Evolutionary conservation across 2,329 filamentous ascomycete species (phyloP), one percentile per base, ranked within the genome.

Genomic region (Talaromyces sp.): DNA sequence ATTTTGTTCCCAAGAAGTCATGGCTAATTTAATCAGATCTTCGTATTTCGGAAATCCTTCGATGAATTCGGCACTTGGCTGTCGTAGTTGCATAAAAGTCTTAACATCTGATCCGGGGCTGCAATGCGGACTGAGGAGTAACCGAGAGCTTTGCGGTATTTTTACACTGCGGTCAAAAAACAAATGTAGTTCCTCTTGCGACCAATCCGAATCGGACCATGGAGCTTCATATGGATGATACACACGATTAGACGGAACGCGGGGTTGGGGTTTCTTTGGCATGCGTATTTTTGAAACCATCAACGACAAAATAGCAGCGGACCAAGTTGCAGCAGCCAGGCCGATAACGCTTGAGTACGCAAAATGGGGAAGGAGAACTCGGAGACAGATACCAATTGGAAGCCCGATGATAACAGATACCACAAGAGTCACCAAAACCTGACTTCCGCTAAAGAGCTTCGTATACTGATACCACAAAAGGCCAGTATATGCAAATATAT

Each of bases 401-500:
- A 85, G 69, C 6, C 82, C 83, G 16, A 83, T 58, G 18, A 76
- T 57, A 4, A 78, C 73, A 12, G 80, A 81, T n/a, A 74, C 65
- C 6, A 82, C 65, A 5, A 85, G 74, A 5, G 80, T 79, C 65
- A 79, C 79, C 51, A 83, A 70, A 1, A 79, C 78, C 60, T 80
- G 74, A 1, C 80, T 77, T 0, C 82, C 82, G 7, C 79, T 78
- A 67, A 82, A 84, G 50, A 84, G 83, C 68, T 80, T 82, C 44
- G 75, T 81, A 69, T 81, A 82, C 67, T 82, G 82, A 62, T 83
- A 85, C 69, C 80, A 81, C 7, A 85, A 73, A 34, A 85, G 68
- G 3, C 83, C 83, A 27, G 79, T 82, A 65, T 83, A 83, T 7
- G 81, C 75, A 16, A 76, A 68, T 12, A 82, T 74, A 53, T 83